Evolutionary conservation across 2,329 filamentous ascomycete genomes (phyloP).

Genomic region (Xylariales sp.): DNA sequence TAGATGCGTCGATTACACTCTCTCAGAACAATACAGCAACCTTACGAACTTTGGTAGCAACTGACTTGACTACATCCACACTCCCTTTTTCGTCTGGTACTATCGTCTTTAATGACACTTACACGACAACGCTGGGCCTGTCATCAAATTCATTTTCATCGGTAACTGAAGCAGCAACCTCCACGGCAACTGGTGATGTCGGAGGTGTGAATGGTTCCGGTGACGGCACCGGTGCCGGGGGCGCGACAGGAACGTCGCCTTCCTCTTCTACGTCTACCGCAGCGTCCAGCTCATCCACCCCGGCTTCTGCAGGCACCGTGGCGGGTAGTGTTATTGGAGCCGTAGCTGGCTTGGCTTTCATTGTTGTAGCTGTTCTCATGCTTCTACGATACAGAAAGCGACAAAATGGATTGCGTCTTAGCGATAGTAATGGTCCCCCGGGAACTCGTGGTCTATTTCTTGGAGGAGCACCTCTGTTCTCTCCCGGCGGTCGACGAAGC

Average conservation of each 20-base stretch:
- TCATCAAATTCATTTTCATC: slow-evolving; percentile 8
- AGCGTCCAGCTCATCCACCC: slow-evolving; percentile 11
- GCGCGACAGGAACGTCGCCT: slow-evolving; percentile 16
- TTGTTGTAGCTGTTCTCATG: slow-evolving; percentile 49
- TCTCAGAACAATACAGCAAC: slow-evolving; percentile 7
- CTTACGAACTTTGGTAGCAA: slow-evolving; percentile 4
- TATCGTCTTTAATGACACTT: slow-evolving; percentile 10
- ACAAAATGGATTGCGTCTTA: slow-evolving; percentile 34
- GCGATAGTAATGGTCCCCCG: slow-evolving; percentile 25
- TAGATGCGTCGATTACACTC: too few relatives aligned
- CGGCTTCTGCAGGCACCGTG: slow-evolving; percentile 30
- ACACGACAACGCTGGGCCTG: slow-evolving; percentile 8
- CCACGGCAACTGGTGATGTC: slow-evolving; percentile 11
- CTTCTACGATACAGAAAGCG: slow-evolving; percentile 53
- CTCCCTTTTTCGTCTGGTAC: slow-evolving; percentile 9
- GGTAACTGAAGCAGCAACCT: slow-evolving; percentile 12
- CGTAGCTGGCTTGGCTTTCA: slow-evolving; percentile 53
- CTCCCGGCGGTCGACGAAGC: slow-evolving; percentile 12
- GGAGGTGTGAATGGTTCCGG: slow-evolving; percentile 9
- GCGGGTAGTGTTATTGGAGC: slow-evolving; percentile 55
- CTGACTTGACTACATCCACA: slow-evolving; percentile 10
- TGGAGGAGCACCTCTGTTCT: slow-evolving; percentile 13
- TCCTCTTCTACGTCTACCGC: slow-evolving; percentile 18
- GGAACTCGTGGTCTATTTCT: slow-evolving; percentile 25
- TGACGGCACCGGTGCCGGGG: slow-evolving; percentile 14